A percentile compares a stretch with the other conserved stretches of the same genome.
Evolutionary conservation across 805 yeast genomes (phyloP).

Genomic region (Candida vartiovaarae): DNA sequence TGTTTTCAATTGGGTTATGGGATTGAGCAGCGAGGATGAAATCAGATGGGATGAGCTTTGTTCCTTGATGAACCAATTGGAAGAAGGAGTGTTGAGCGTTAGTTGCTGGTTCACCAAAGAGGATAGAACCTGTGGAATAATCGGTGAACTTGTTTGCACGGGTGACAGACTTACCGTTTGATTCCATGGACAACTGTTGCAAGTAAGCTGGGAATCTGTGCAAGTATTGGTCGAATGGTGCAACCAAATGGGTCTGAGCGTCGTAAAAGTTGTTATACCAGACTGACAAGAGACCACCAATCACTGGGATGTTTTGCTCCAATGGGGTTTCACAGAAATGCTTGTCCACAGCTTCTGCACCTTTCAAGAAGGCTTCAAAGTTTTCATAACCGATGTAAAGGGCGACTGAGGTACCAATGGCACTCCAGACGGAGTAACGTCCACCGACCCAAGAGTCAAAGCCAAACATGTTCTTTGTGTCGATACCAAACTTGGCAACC

Average conservation of each 20-base stretch:
- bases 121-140: constrained; percentile 92
- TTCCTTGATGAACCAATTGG: constrained; percentile 99
- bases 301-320: constrained; percentile 83
- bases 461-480: constrained; percentile 96
- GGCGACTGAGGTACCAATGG: constrained; percentile 94
- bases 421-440: constrained; percentile 99
- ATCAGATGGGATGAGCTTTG: constrained; percentile 94
- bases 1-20: constrained; percentile 92
- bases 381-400: constrained; percentile 92
- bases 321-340: constrained; percentile 83
- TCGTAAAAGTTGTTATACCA: constrained; percentile 99
- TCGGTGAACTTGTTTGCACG: constrained; percentile 85
- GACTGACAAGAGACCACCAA: constrained; percentile 89
- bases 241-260: constrained; percentile 97
- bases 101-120: constrained; percentile 98
- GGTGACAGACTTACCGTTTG: constrained; percentile 96
- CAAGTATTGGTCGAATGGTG: constrained; percentile 97
- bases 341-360: constrained; percentile 95
- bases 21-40: constrained; percentile 96
- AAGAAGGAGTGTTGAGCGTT: constrained; percentile 99
- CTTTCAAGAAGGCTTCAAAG: constrained; percentile 86
- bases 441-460: constrained; percentile 99
- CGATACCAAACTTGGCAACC: constrained; percentile 94
- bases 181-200: constrained; percentile 98
- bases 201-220: constrained; percentile 99